Conservation (phyloP, 2,329 filamentous ascomycete species). For the Fusarium verticillioides region DNA sequence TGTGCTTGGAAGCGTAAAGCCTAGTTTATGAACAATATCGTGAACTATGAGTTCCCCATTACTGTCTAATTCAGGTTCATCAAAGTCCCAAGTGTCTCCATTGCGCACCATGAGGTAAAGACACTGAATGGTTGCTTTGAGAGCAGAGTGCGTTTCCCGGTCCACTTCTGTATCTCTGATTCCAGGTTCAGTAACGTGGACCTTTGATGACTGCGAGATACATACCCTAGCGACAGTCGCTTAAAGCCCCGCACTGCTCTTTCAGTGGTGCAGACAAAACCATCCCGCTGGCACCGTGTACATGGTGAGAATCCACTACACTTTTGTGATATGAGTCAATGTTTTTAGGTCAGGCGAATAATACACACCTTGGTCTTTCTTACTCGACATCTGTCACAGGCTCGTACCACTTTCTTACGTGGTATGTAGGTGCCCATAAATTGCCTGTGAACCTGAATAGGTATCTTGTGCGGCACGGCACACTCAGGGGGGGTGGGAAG, state of each 20-base stretch:
- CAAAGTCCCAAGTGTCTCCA: not conserved
- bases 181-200: accelerated
- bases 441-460: not conserved
- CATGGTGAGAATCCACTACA: not conserved
- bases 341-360: accelerated
- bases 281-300: not conserved
- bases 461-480: too few relatives aligned
- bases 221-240: not conserved
- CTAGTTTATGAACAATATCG: not conserved
- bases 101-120: not conserved
- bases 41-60: not conserved
- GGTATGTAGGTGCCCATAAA: too few relatives aligned
- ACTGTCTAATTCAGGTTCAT: not conserved
- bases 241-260: accelerated
- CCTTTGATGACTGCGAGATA: accelerated
- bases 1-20: accelerated
- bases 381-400: not conserved
- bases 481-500: accelerated
- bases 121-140: not conserved
- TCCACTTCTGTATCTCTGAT: not conserved
- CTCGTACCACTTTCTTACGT: not conserved
- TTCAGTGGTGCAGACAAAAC: not conserved
- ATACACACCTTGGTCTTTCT: not conserved
- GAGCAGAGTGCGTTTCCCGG: not conserved
- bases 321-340: not conserved